Conservation (phyloP, 2,329 filamentous ascomycete species). For the Pestalotiopsis sp. region DNA sequence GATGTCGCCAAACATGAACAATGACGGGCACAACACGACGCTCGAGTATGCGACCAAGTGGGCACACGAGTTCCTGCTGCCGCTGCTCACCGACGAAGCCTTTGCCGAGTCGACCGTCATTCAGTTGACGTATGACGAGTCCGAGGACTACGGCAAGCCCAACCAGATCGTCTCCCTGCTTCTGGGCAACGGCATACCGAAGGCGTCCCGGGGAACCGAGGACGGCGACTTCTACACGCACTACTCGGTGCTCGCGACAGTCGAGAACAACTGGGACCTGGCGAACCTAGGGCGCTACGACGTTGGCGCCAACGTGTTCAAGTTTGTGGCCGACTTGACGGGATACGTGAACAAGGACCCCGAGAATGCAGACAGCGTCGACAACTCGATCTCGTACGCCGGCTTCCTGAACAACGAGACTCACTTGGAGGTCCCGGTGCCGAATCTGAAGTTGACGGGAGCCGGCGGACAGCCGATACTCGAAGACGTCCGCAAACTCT, state of each 20-base stretch:
- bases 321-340: constrained; percentile 60
- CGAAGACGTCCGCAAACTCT: constrained; percentile 32
- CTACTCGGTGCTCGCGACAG: constrained; percentile 49
- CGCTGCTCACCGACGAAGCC: constrained; percentile 67
- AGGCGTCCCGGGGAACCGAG: constrained; percentile 64
- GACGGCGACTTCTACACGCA: constrained; percentile 74
- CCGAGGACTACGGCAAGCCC: constrained; percentile 65
- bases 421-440: constrained; percentile 37
- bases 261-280: constrained; percentile 71
- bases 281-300: constrained; percentile 39
- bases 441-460: constrained; percentile 45
- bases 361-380: constrained; percentile 33
- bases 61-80: constrained; percentile 68
- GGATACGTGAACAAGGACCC: constrained; percentile 51
- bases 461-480: constrained; percentile 45
- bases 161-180: constrained; percentile 75
- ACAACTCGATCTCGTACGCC: constrained; percentile 46
- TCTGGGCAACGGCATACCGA: constrained; percentile 71
- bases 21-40: constrained; percentile 72
- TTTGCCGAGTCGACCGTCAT: constrained; percentile 78
- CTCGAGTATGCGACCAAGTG: constrained; percentile 72
- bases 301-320: constrained; percentile 55
- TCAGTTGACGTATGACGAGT: constrained; percentile 80
- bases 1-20: constrained; percentile 66
- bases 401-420: constrained; percentile 42